Evolutionary conservation across 192 early-diverging fungal species (phyloP), one percentile per base, ranked within the genome.

Genomic region (Dissophora globulifera): DNA sequence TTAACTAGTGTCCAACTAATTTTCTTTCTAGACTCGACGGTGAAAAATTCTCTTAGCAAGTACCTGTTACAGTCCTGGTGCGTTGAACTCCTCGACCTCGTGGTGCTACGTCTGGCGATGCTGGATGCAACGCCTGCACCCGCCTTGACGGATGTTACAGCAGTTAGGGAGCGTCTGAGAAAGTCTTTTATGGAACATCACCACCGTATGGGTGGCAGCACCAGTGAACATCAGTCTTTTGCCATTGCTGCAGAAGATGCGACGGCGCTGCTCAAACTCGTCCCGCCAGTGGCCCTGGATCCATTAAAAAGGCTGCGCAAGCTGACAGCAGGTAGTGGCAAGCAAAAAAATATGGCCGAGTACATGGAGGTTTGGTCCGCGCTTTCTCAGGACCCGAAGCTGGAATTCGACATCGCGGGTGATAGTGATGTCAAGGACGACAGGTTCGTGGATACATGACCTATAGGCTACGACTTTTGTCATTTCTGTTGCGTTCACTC

Each of bases 1-100:
- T n/a, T n/a, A n/a, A n/a, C n/a, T n/a, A n/a, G n/a, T n/a, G n/a
- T n/a, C n/a, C n/a, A n/a, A n/a, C n/a, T n/a, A n/a, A n/a, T n/a
- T n/a, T n/a, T n/a, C n/a, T n/a, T n/a, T n/a, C 0, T 72, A 75
- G 71, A 75, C 32, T 29, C 40, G 2, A 20, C 58, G 1, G 72
- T 57, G 1, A 76, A 42, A 25, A 76, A 76, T 38, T 76, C 72
- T 2, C 31, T 76, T 17, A 76, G 72, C 46, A 76, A 76, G 29
- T 57, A 76, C n/a, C 42, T 76, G 7, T 58, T 76, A 10, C 72
- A 76, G 47, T 61, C 72, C 10, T 56, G 45, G 46, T 76, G 61
- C 33, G 48, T 61, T 4, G 63, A 67, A 22, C 43, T 67, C 7
- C 29, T 67, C 23, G 63, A 76, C 43, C 25, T 54, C 2, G 17